Conservation (phyloP, 306 rosid genomes). For the Prunus mume region DNA sequence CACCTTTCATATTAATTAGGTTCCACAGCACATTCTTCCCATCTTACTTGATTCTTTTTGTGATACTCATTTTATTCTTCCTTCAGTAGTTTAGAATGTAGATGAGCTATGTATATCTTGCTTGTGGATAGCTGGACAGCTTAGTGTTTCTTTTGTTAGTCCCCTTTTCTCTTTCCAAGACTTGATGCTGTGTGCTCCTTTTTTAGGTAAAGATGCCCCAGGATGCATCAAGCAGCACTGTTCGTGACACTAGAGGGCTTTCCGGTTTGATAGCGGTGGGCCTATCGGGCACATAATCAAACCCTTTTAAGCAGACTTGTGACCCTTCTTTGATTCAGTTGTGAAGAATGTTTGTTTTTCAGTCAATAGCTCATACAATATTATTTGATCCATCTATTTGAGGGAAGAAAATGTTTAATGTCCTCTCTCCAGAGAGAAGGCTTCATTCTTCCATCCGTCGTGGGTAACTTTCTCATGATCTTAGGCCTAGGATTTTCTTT, state of each 20-base stretch:
- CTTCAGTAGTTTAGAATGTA: no score
- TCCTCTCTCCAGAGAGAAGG: neutral
- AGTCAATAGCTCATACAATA: neutral
- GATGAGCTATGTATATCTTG: no score
- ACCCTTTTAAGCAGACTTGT: neutral
- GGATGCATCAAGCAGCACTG: slow-evolving; percentile 75
- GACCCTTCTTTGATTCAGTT: neutral
- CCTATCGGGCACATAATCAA: neutral
- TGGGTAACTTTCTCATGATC: neutral
- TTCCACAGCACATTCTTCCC: no score
- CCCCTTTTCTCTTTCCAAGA: neutral
- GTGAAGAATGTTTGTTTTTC: neutral
- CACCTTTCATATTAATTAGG: no score
- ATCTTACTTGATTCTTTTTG: no score
- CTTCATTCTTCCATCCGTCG: neutral
- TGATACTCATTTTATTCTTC: no score
- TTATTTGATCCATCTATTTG: neutral
- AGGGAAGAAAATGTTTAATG: neutral
- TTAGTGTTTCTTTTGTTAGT: neutral
- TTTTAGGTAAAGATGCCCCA: slow-evolving; percentile 92
- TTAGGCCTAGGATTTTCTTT: neutral
- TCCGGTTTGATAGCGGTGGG: slow-evolving; percentile 53
- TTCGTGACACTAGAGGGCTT: slow-evolving; percentile 82
- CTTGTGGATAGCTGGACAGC: no score
- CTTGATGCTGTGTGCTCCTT: slow-evolving; percentile 10